Conservation (phyloP, 148 eudicot species). For the Pouteria glomerata region DNA sequence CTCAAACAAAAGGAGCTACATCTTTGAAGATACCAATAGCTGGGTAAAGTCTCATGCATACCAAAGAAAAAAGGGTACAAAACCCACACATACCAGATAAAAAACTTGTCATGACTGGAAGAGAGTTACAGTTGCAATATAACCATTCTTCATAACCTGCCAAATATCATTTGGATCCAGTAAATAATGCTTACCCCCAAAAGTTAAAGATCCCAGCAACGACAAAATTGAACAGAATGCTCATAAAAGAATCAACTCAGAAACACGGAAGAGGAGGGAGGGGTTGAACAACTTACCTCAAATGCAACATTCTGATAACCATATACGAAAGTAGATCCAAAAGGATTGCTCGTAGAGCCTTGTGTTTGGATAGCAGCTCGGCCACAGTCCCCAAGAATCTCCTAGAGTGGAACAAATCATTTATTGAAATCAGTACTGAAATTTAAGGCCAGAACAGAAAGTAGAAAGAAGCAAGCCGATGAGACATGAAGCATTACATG, state of each 20-base stretch:
- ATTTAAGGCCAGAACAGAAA: not conserved
- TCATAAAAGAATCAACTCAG: not conserved
- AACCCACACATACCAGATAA: constrained; percentile 15
- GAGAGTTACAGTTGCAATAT: constrained; percentile 85
- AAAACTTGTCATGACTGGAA: constrained; percentile 71
- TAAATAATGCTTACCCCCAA: too few species aligned
- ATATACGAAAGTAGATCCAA: constrained; percentile 94
- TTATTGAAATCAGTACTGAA: not conserved
- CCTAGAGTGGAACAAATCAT: constrained; percentile 37
- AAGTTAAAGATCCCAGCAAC: too few species aligned
- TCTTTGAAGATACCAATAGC: too few species aligned
- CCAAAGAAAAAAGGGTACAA: not conserved
- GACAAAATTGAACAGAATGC: too few species aligned
- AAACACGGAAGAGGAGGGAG: too few species aligned
- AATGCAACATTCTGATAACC: constrained; percentile 93
- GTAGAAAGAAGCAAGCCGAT: not conserved
- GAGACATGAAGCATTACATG: constrained; percentile 2
- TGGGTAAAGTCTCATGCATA: too few species aligned
- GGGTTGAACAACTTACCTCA: constrained; percentile 57
- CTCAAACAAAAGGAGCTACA: too few species aligned
- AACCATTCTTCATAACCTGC: constrained; percentile 96
- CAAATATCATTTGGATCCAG: constrained; percentile 11
- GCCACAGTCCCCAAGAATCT: constrained; percentile 93
- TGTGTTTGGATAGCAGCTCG: constrained; percentile 96
- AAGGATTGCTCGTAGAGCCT: constrained; percentile 86